These are phyloP conservation scores for Entonaema liquescens DNA, from an alignment of 495 filamentous ascomycete genomes.

Conservation along the genomic window DNA sequence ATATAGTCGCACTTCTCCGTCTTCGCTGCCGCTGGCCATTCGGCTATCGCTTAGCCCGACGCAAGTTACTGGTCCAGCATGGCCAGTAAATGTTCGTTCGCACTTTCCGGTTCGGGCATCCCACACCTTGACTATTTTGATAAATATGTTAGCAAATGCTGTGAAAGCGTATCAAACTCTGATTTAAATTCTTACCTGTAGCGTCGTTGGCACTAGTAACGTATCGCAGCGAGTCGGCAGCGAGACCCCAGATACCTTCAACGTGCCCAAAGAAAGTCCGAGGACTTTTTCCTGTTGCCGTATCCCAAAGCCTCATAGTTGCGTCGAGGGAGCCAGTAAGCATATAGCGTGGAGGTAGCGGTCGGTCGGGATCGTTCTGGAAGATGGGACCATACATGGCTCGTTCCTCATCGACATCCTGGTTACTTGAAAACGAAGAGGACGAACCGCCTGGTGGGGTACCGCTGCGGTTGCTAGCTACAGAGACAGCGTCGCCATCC, in stretches of 20 bases:
- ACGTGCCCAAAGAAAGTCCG: conserved; percentile 96
- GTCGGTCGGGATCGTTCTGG: conserved; percentile 63
- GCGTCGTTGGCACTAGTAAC: conserved; percentile 91
- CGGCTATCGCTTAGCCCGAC: conserved; percentile 87
- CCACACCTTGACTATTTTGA: conserved; percentile 75
- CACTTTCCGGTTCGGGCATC: conserved; percentile 90
- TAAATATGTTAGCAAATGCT: conserved; percentile 19
- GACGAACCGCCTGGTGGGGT: conserved; percentile 42
- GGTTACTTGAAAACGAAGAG: conserved; percentile 18
- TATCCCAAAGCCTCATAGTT: conserved; percentile 94
- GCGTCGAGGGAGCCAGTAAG: conserved; percentile 89
- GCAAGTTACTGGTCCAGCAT: conserved; percentile 89
- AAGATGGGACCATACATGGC: conserved; percentile 66
- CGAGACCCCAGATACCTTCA: conserved; percentile 94
- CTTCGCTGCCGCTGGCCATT: conserved; percentile 90
- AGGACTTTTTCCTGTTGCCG: conserved; percentile 78
- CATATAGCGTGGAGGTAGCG: conserved; percentile 85
- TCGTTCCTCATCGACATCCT: conserved; percentile 53
- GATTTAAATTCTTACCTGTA: conserved; percentile 65
- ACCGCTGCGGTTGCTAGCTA: conserved; percentile 51
- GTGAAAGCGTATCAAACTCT: neutral
- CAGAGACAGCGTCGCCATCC: conserved; percentile 63
- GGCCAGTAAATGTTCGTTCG: conserved; percentile 89
- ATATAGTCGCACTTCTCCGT: conserved; percentile 88
- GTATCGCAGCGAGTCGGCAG: conserved; percentile 87